Evolutionary conservation across 768 basidiomycete species (phyloP).

Genomic region (Termitomyces eurrhizus): DNA sequence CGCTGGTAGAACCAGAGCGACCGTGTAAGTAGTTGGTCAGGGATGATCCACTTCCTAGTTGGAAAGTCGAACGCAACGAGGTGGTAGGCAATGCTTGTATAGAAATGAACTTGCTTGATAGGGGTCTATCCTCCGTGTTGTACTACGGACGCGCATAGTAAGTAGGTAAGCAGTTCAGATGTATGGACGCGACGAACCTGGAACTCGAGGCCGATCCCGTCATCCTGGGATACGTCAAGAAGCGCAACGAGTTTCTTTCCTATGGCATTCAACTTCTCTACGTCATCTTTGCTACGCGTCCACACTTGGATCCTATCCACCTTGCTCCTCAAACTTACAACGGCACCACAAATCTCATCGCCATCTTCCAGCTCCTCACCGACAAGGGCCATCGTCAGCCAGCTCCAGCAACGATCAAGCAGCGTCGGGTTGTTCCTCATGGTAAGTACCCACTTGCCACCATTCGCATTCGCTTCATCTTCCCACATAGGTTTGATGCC

Average conservation of each 20-base stretch:
- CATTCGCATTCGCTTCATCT: slow-evolving; percentile 85
- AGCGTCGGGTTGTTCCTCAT: slow-evolving; percentile 80
- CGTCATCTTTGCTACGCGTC: slow-evolving; percentile 83
- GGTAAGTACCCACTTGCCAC: slow-evolving; percentile 94
- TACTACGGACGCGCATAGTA: slow-evolving; percentile 40
- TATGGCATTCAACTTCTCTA: slow-evolving; percentile 79
- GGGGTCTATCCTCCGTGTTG: slow-evolving; percentile 84
- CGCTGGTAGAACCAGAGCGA: slow-evolving; percentile 12
- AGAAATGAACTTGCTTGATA: slow-evolving; percentile 76
- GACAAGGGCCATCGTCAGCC: slow-evolving; percentile 88
- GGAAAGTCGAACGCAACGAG: slow-evolving; percentile 66
- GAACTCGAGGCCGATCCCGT: slow-evolving; percentile 85
- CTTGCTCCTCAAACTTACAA: slow-evolving; percentile 83
- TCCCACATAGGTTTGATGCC: slow-evolving; percentile 99
- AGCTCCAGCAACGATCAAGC: slow-evolving; percentile 86
- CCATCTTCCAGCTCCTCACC: slow-evolving; percentile 76
- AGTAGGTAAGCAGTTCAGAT: not conserved
- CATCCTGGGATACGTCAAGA: slow-evolving; percentile 79
- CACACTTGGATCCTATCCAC: slow-evolving; percentile 91
- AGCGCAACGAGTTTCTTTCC: slow-evolving; percentile 80
- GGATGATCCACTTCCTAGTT: slow-evolving; percentile 19
- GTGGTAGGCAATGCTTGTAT: slow-evolving; percentile 70
- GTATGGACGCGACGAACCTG: slow-evolving; percentile 49
- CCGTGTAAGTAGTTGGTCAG: slow-evolving; percentile 14
- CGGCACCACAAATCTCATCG: slow-evolving; percentile 79